Evolutionary conservation across 1,284 basidiomycete genomes (phyloP).

Genomic region (Irpex lacteus): DNA sequence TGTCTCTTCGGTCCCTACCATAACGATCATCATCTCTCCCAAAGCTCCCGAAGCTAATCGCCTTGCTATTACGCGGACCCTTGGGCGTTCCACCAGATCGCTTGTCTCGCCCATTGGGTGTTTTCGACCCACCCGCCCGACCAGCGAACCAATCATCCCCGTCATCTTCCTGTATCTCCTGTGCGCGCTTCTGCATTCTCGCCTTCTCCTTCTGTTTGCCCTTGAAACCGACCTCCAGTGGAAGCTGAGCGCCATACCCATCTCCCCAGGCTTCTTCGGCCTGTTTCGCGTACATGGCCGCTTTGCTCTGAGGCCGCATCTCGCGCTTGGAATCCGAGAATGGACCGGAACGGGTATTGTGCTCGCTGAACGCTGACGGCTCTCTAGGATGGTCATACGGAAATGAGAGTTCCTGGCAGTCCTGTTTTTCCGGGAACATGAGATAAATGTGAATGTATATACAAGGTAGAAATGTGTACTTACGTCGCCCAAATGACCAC

Average conservation of each 20-base stretch:
- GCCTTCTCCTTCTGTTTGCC: constrained; percentile 59
- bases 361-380: constrained; percentile 73
- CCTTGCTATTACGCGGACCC: constrained; percentile 23
- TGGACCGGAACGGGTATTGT: constrained; percentile 71
- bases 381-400: constrained; percentile 50
- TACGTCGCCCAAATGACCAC: constrained; percentile 87
- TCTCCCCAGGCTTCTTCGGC: constrained; percentile 30
- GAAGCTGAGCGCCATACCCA: constrained; percentile 43
- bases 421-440: constrained; percentile 39
- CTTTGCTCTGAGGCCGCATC: constrained; percentile 24
- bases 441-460: background rate
- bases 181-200: constrained; percentile 48
- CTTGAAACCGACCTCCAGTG: constrained; percentile 62
- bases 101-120: constrained; percentile 5
- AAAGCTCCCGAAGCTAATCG: constrained; percentile 39
- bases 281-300: constrained; percentile 34
- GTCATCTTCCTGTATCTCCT: constrained; percentile 47
- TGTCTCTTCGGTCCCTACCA: constrained; percentile 9
- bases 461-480: constrained; percentile 27
- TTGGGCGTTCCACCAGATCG: constrained; percentile 18
- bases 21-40: constrained; percentile 23
- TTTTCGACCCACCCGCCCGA: constrained; percentile 11
- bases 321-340: constrained; percentile 51
- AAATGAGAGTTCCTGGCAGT: constrained; percentile 61
- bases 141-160: constrained; percentile 64